Evolutionary conservation across 306 rosid genomes (phyloP).

Genomic region (Dryas alaskensis): DNA sequence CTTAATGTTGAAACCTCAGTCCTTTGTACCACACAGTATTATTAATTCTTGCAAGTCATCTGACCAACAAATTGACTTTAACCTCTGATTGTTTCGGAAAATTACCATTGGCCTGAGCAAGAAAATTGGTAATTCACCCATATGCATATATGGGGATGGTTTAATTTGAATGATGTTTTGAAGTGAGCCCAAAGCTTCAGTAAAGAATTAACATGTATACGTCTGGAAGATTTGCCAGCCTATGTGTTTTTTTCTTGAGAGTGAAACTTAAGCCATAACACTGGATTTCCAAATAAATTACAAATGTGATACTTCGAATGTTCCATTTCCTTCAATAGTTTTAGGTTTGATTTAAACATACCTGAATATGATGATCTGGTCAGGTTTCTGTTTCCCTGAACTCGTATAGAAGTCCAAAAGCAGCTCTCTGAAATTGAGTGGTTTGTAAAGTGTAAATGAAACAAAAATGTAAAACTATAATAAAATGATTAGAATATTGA

Average conservation of each 20-base stretch:
- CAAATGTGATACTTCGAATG: not conserved
- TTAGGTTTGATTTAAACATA: not conserved
- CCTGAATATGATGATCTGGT: conserved; percentile 92
- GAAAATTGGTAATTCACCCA: not conserved
- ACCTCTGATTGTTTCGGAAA: too few species aligned
- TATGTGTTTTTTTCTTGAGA: not conserved
- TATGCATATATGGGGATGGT: not conserved
- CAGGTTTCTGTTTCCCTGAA: conserved; percentile 71
- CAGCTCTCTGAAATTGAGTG: conserved; percentile 60
- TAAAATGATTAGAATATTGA: not conserved
- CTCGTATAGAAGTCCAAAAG: conserved; percentile 68
- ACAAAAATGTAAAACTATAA: not conserved
- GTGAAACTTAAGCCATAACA: not conserved
- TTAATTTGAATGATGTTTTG: not conserved
- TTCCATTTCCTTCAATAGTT: not conserved
- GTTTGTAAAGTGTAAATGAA: not conserved
- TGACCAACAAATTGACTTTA: too few species aligned
- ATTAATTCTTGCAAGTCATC: too few species aligned
- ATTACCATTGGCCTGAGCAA: too few species aligned
- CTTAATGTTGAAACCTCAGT: too few species aligned
- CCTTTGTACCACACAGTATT: too few species aligned
- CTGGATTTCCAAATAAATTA: not conserved
- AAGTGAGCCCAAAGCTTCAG: not conserved
- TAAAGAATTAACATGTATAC: not conserved
- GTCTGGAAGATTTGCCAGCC: not conserved